These are phyloP conservation scores for Gnetum montanum DNA, from an alignment of 75 land plant species.

Conservation along the genomic window DNA sequence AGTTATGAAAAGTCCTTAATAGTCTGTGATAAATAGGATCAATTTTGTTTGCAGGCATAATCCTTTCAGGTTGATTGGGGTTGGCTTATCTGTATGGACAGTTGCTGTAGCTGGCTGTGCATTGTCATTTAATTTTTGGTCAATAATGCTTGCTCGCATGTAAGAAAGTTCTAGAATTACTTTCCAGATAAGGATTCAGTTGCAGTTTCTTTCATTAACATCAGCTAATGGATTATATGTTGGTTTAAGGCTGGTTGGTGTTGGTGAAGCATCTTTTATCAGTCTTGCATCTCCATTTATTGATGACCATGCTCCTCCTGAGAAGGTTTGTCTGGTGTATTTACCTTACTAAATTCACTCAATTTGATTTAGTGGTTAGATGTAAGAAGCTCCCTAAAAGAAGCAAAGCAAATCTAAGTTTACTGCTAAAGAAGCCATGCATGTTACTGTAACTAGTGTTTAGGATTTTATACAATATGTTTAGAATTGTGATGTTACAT, in stretches of 20 bases:
- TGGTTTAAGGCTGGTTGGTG: constrained; percentile 73
- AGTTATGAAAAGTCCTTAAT: too few species aligned
- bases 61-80: constrained; percentile 93
- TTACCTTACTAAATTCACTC: not conserved
- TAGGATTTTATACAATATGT: too few species aligned
- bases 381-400: too few species aligned
- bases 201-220: not conserved
- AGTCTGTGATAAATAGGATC: too few species aligned
- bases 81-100: constrained; percentile 92
- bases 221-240: not conserved
- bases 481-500: too few species aligned
- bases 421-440: too few species aligned
- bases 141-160: constrained; percentile 75
- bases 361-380: not conserved
- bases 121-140: constrained; percentile 77
- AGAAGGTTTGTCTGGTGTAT: constrained; percentile 63
- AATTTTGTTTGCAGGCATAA: constrained; percentile 44
- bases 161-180: constrained; percentile 20
- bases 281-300: constrained; percentile 97
- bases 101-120: constrained; percentile 88
- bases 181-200: not conserved
- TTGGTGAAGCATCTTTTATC: constrained; percentile 94
- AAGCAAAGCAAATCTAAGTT: too few species aligned
- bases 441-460: too few species aligned
- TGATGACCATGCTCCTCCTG: constrained; percentile 80